A percentile compares a stretch with the other conserved stretches of the same genome.
These are phyloP conservation scores for Trichoderma parareesei DNA, from an alignment of 495 filamentous ascomycete species.

Conservation along the genomic window DNA sequence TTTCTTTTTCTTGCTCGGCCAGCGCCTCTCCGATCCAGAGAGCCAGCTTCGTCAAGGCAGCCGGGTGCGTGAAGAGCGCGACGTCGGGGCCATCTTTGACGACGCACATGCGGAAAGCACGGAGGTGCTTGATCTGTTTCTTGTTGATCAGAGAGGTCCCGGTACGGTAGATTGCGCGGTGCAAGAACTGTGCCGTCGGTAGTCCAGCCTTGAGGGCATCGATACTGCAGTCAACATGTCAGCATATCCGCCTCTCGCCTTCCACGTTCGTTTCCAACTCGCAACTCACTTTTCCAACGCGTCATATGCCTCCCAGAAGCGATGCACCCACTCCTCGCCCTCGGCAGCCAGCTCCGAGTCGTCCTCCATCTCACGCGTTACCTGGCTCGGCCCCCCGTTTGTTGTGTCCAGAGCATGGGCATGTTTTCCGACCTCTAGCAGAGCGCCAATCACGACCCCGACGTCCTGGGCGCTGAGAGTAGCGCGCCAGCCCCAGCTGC, in stretches of 20 bases:
- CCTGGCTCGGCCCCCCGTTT: constrained; percentile 11
- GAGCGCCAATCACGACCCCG: constrained; percentile 78
- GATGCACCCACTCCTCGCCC: constrained; percentile 57
- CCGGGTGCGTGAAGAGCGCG: constrained; percentile 78
- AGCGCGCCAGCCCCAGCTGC: constrained; percentile 96
- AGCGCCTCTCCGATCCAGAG: constrained; percentile 93
- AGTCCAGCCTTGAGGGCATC: constrained; percentile 69
- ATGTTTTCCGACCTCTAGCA: constrained; percentile 78
- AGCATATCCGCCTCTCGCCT: constrained; percentile 13
- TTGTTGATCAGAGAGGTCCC: constrained; percentile 87
- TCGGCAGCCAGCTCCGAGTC: constrained; percentile 40
- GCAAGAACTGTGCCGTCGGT: constrained; percentile 77
- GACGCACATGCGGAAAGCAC: constrained; percentile 88
- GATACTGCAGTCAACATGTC: constrained; percentile 38
- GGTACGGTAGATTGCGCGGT: constrained; percentile 87
- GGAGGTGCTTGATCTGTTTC: constrained; percentile 82
- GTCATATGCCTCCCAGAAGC: constrained; percentile 95
- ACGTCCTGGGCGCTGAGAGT: constrained; percentile 88
- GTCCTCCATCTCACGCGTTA: constrained; percentile 30
- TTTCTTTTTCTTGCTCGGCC: constrained; percentile 75
- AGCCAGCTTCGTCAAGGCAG: constrained; percentile 84
- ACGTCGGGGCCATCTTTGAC: constrained; percentile 94
- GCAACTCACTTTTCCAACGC: constrained; percentile 60
- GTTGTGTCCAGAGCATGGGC: constrained; percentile 21
- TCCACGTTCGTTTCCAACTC: background rate